Conservation (phyloP, 2,329 filamentous ascomycete species). For the Colletotrichum paranaense region DNA sequence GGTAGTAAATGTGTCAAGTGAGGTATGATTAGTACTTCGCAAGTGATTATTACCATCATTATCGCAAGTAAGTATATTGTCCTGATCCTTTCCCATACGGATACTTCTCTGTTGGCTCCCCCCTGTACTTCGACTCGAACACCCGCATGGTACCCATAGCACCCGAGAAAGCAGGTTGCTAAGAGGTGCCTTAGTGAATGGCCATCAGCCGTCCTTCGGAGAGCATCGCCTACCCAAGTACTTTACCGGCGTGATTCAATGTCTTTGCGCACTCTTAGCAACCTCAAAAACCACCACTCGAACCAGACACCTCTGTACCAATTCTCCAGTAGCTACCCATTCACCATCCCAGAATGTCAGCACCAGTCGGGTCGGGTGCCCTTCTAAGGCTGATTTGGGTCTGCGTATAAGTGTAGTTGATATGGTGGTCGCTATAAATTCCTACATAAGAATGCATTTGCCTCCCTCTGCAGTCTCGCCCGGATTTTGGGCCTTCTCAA, state of each 20-base stretch:
- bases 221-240: neutral
- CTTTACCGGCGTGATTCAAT: neutral
- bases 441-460: constrained; percentile 87
- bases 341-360: neutral
- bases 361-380: neutral
- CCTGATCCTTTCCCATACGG: too few relatives aligned
- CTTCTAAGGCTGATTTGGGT: neutral
- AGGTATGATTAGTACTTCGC: too few relatives aligned
- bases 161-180: neutral
- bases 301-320: neutral
- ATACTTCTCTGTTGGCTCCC: too few relatives aligned
- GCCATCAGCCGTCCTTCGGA: too few relatives aligned
- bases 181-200: too few relatives aligned
- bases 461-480: constrained; percentile 82
- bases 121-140: neutral
- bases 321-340: neutral
- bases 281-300: neutral
- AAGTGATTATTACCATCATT: too few relatives aligned
- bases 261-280: neutral
- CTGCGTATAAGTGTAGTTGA: neutral
- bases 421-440: neutral
- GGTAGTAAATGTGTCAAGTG: too few relatives aligned
- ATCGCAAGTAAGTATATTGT: too few relatives aligned
- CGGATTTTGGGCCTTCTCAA: constrained; percentile 94
- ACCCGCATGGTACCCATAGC: neutral